Conservation (phyloP, 495 filamentous ascomycete genomes). For the Emericellopsis terricola region DNA sequence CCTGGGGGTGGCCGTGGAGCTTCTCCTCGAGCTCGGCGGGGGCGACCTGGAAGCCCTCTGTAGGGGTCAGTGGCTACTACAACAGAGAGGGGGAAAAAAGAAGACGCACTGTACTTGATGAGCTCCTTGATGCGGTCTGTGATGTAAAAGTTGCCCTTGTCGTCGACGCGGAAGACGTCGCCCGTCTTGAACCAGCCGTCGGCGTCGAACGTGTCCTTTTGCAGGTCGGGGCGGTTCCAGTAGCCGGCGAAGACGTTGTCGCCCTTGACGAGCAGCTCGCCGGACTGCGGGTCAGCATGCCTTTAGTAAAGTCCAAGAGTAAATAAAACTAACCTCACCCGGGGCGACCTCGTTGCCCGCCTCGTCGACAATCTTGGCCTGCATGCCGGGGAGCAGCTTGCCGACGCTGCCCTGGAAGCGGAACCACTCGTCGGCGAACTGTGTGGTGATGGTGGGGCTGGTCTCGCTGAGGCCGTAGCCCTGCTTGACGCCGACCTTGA, state of each 20-base stretch:
- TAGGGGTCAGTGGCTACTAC: not conserved
- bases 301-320: too few relatives aligned
- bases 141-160: constrained; percentile 35
- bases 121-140: constrained; percentile 82
- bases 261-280: constrained; percentile 67
- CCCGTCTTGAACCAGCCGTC: constrained; percentile 81
- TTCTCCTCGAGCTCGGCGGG: constrained; percentile 80
- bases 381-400: constrained; percentile 60
- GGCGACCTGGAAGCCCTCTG: constrained; percentile 69
- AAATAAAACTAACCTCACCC: constrained; percentile 17
- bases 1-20: constrained; percentile 47
- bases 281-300: constrained; percentile 15
- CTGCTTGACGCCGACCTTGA: constrained; percentile 53
- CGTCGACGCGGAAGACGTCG: constrained; percentile 45
- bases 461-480: constrained; percentile 39
- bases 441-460: constrained; percentile 31
- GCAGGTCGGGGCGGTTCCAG: constrained; percentile 48
- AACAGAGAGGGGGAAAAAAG: not conserved
- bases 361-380: constrained; percentile 60
- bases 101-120: constrained; percentile 56
- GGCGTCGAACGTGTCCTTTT: constrained; percentile 40
- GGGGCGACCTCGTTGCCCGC: constrained; percentile 38
- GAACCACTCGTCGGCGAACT: constrained; percentile 64
- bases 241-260: constrained; percentile 66
- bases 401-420: constrained; percentile 66